A percentile compares a stretch with the other conserved stretches of the same genome.
These are phyloP conservation scores for Populus hybrid DNA, from an alignment of 441 rosid species.

Conservation along the genomic window DNA sequence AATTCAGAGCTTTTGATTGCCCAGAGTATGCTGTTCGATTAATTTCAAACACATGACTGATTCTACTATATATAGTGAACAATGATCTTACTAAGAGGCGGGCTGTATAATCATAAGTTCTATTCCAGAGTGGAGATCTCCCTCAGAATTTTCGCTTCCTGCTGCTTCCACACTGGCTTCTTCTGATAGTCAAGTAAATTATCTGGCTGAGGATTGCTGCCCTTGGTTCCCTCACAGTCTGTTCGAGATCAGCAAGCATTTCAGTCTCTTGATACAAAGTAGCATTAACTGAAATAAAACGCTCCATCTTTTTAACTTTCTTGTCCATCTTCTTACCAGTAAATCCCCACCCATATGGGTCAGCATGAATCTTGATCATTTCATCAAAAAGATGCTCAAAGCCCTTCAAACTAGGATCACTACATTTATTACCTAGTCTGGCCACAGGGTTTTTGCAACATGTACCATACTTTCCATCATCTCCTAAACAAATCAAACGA, in stretches of 20 bases:
- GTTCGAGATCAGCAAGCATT: slow-evolving; percentile 73
- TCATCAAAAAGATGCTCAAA: slow-evolving; percentile 59
- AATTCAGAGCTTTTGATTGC: slow-evolving; percentile 40
- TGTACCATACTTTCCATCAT: slow-evolving; percentile 61
- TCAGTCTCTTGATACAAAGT: slow-evolving; percentile 91
- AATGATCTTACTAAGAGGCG: slow-evolving; percentile 65
- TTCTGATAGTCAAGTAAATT: slow-evolving; percentile 65
- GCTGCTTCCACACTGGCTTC: slow-evolving; percentile 84
- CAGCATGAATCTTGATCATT: slow-evolving; percentile 50
- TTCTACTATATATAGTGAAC: slow-evolving; percentile 70
- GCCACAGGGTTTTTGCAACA: slow-evolving; percentile 65
- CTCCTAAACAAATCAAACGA: slow-evolving; percentile 58
- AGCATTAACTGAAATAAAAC: slow-evolving; percentile 64
- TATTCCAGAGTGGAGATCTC: slow-evolving; percentile 88
- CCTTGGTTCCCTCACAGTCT: slow-evolving; percentile 70
- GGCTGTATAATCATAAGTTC: slow-evolving; percentile 72
- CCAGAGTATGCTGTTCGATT: slow-evolving; percentile 37
- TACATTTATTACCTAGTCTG: slow-evolving; percentile 73
- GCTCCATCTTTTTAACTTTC: slow-evolving; percentile 90
- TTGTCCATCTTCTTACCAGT: slow-evolving; percentile 76
- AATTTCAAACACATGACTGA: slow-evolving; percentile 65
- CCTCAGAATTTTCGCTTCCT: slow-evolving; percentile 72
- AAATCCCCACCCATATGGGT: slow-evolving; percentile 73
- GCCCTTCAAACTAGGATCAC: slow-evolving; percentile 56
- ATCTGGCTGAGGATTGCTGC: slow-evolving; percentile 51